Conservation (phyloP, 148 eudicot genomes). For the Suaeda aralocaspica region DNA sequence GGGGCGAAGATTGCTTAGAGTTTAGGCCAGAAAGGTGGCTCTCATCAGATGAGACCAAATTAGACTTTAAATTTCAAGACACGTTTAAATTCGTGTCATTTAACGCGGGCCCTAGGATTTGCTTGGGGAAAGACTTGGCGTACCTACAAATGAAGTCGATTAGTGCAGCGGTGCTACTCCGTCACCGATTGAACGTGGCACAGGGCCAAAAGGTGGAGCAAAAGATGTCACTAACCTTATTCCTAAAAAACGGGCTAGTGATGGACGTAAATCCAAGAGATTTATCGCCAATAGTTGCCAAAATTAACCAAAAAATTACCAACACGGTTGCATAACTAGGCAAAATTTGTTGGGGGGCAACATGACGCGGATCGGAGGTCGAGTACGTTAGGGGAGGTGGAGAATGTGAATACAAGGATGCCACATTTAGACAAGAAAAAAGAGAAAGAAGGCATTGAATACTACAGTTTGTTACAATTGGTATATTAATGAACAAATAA, state of each 20-base stretch:
- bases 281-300: conserved; percentile 41
- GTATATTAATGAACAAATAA: conserved; percentile 27
- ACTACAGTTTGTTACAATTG: conserved; percentile 30
- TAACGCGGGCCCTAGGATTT: conserved; percentile 87
- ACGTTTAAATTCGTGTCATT: conserved; percentile 68
- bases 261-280: conserved; percentile 71
- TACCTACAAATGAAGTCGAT: conserved; percentile 90
- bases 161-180: conserved; percentile 62
- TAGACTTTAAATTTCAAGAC: conserved; percentile 49
- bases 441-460: conserved; percentile 21
- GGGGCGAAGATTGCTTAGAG: conserved; percentile 83
- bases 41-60: conserved; percentile 41
- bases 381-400: conserved; percentile 11
- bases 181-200: conserved; percentile 61
- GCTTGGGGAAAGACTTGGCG: conserved; percentile 80
- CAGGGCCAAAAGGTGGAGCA: conserved; percentile 79
- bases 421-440: conserved; percentile 16
- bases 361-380: conserved; percentile 13
- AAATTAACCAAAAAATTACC: conserved; percentile 28
- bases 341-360: background rate
- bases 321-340: conserved; percentile 14
- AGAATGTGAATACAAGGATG: conserved; percentile 35
- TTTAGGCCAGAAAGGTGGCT: conserved; percentile 86
- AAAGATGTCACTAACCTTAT: conserved; percentile 84
- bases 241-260: conserved; percentile 75